Conservation (phyloP, 169 alveolate species). For the Plasmodium malariae region DNA sequence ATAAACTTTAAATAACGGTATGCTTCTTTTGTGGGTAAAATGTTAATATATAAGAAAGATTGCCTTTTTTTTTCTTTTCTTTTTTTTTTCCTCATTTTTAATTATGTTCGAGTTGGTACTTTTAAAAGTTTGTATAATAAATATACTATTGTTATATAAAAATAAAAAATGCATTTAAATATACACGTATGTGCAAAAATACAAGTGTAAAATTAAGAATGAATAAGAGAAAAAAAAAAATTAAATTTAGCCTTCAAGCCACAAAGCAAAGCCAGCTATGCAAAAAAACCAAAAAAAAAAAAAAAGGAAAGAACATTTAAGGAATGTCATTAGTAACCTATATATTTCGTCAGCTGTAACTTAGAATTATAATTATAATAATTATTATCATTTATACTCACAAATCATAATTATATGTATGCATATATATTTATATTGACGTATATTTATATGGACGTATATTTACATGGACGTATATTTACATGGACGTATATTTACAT, state of each 20-base stretch:
- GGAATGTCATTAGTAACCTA: neutral
- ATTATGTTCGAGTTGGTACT: neutral
- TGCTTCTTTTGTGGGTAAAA: too few species aligned
- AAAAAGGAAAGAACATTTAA: constrained; percentile 9
- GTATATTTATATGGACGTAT: too few species aligned
- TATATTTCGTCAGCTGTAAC: too few species aligned
- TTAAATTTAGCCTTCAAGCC: constrained; percentile 25
- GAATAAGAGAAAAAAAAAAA: neutral
- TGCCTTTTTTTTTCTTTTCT: neutral
- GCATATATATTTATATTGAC: neutral
- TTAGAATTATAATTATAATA: too few species aligned
- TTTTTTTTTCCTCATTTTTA: too few species aligned
- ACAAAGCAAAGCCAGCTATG: constrained; percentile 46
- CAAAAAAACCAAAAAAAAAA: constrained; percentile 65
- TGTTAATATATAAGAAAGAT: neutral
- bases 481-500: too few species aligned
- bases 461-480: too few species aligned
- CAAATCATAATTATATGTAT: neutral
- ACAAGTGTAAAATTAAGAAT: neutral
- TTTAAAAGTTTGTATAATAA: neutral
- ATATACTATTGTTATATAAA: neutral
- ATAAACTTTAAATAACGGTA: neutral
- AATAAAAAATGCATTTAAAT: constrained; percentile 5
- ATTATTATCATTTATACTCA: neutral
- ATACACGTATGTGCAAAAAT: constrained; percentile 2